Base-by-base conservation (phyloP, 495 filamentous ascomycete genomes). In the Neurospora sp. region DNA sequence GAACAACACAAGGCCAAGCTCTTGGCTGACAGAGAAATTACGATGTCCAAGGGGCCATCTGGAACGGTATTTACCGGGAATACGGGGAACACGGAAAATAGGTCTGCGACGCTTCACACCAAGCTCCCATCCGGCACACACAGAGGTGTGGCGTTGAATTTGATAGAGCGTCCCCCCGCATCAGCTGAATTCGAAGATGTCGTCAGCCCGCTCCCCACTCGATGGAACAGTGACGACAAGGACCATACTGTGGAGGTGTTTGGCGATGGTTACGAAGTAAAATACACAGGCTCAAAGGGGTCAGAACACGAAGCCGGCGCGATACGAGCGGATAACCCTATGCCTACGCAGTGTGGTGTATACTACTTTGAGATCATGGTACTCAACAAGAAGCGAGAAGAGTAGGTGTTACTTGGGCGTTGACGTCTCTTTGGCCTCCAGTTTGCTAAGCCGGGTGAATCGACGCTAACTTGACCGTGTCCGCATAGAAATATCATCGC, bases 321-420 rank as follows among this genome's bases (percentile, higher is more conserved):
- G 18, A 88, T 97, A 74, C 90, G 96, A 41, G 89, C 96, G 42
- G 93, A 99, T 77, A 86, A 94, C 81, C 89, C 90, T 37, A 98
- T 99, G 91, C 92, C 96, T n/a, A 86, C 90, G 69, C 90, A 96
- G 80, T 94, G 92, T 76, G 96, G 96, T 0, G 91, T 99, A 72
- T 98, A 97, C 82, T 99, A 99, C 80, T 99, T 92, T 81, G 96
- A 99, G 84, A 89, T 97, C 12, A 92, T 89, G n/a, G 89, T 99
- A 71, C 80, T 94, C 59, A 91, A 92, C 4, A 92, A 91, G 77
- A 92, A 91, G 75, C 92, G 93, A 82, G 95, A 97, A 77, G 93
- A 94, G 94, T 96, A 87, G 73, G 92, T 86, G 71, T 74, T 37
- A 59, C 27, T 27, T 44, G 12, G n/a, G 14, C 27, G 38, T 44